Evolutionary conservation across 2,329 filamentous ascomycete genomes (phyloP).

Genomic region (Hypoxylon sp.): DNA sequence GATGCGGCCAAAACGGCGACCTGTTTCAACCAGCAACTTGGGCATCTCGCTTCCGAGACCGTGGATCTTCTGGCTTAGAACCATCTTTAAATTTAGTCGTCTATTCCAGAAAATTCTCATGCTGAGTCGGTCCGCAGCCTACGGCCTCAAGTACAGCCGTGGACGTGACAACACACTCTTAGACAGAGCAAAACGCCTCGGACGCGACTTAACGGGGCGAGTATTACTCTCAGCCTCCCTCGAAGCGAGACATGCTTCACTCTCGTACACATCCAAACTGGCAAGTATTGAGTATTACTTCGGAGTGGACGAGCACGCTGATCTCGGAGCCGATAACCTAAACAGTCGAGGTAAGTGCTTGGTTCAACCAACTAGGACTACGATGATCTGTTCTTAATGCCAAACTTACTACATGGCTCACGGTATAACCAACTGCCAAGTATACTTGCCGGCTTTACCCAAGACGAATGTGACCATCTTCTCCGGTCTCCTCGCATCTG

Average conservation of each 20-base stretch:
- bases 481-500: neutral
- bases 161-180: conserved; percentile 3
- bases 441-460: conserved; percentile 3
- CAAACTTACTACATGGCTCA: neutral
- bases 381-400: neutral
- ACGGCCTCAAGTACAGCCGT: too few species aligned
- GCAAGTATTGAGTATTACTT: neutral
- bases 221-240: neutral
- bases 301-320: neutral
- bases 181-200: neutral
- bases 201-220: neutral
- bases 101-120: conserved; percentile 11
- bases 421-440: conserved; percentile 1
- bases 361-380: neutral
- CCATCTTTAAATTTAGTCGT: conserved; percentile 23
- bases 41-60: conserved; percentile 20
- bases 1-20: conserved; percentile 26
- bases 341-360: neutral
- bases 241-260: neutral
- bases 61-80: conserved; percentile 20
- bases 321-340: neutral
- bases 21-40: conserved; percentile 10
- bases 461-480: neutral
- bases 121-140: too few species aligned
- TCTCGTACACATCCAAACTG: neutral